Percentiles rank a stretch among this genome's conserved stretches.
Conservation (phyloP, 345 rosid genomes). For the Passiflora organensis region DNA sequence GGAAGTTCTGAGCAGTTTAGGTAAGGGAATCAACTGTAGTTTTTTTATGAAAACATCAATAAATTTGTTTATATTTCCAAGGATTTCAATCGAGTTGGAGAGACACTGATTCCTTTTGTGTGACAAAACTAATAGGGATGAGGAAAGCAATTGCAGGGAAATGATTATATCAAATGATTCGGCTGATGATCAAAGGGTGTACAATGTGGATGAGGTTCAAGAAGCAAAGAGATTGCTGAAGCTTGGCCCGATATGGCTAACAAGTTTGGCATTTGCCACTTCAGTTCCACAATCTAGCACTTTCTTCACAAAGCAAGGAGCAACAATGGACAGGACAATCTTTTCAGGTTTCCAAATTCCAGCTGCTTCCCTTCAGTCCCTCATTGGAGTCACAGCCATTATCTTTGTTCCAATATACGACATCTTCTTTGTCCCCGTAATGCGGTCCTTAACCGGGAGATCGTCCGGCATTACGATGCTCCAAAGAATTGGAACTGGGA, state of each 20-base stretch:
- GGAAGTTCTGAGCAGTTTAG: background rate
- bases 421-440: background rate
- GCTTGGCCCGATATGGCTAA: slow-evolving; percentile 22
- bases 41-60: too few relatives aligned
- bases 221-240: background rate
- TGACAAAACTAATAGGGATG: too few relatives aligned
- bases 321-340: slow-evolving; percentile 20
- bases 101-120: too few relatives aligned
- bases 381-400: background rate
- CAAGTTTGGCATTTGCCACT: slow-evolving; percentile 14
- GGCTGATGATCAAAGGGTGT: background rate
- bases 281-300: slow-evolving; percentile 16
- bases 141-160: too few relatives aligned
- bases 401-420: background rate
- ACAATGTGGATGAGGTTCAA: background rate
- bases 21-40: background rate
- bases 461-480: background rate
- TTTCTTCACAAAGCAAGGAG: slow-evolving; percentile 24
- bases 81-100: too few relatives aligned
- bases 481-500: background rate
- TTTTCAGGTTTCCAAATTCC: slow-evolving; percentile 11
- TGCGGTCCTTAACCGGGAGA: background rate
- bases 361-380: slow-evolving; percentile 10
- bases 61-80: too few relatives aligned
- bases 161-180: background rate